Percentiles rank a stretch among this genome's conserved stretches.
phyloP scores from a whole-genome alignment of 2,329 filamentous ascomycete species.

The Trichoderma hamatum region DNA sequence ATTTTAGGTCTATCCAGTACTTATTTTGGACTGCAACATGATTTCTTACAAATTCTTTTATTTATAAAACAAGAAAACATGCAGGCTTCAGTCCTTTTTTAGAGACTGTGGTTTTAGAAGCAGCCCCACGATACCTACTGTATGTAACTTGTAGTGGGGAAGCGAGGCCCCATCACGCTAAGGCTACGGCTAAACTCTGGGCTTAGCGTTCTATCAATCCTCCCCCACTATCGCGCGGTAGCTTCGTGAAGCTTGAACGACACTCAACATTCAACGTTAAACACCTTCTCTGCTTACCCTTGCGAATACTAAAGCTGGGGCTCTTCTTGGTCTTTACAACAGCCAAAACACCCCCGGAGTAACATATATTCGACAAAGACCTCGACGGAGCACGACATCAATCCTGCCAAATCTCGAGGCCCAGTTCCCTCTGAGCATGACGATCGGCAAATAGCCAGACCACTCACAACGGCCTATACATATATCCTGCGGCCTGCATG shows the following conservation, averaged over 20 bases:
- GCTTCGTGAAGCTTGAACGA: constrained; percentile 1
- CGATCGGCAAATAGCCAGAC: constrained; percentile 11
- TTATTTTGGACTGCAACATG: no score
- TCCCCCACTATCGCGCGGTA: constrained; percentile 20
- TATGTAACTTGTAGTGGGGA: neutral
- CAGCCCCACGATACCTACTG: neutral
- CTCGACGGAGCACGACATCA: neutral
- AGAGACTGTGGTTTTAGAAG: neutral
- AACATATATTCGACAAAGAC: neutral
- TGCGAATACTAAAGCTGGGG: neutral
- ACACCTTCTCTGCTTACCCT: neutral
- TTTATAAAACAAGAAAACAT: no score
- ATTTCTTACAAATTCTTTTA: no score
- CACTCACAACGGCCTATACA: neutral
- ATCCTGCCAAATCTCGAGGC: neutral
- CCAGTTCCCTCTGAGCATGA: constrained; percentile 16
- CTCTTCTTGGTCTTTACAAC: neutral
- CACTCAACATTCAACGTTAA: constrained; percentile 3
- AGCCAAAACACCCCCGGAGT: no score
- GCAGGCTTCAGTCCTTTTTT: neutral
- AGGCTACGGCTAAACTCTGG: constrained; percentile 12
- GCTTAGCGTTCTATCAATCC: neutral
- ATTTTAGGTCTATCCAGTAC: no score
- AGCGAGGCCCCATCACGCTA: neutral
- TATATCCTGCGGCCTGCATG: neutral